Base-by-base conservation (phyloP, 768 basidiomycete species). In the Suillus luteus region DNA sequence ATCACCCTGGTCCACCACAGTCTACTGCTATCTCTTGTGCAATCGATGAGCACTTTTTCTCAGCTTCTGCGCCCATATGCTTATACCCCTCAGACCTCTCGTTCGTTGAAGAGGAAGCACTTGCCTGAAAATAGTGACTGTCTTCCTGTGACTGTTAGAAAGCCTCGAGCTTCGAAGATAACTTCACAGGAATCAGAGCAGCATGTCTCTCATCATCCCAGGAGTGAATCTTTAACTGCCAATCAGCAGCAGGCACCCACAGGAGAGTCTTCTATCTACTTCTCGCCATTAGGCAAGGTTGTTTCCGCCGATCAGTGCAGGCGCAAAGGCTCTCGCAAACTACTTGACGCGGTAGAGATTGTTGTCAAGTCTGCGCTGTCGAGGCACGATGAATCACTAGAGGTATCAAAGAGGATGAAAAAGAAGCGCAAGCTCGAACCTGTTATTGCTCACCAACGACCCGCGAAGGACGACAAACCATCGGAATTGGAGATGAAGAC, bases 271-370 rank as follows among this genome's bases (percentile, higher is more conserved):
- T 35, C 54, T 60, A 24, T 44, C 22, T 41, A 60, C 24, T 59
- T 62, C 41, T 17, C 62, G 10, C 38, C 33, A 22, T 61, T 19
- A 24, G 33, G 43, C 22, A 19, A 19, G 40, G 41, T 9, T 44
- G 40, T 10, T 43, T 33, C 41, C 8, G 22, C 58, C 40, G 22
- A 31, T 46, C n/a, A 11, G 4, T 11, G 10, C n/a, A n/a, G 11
- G 11, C 40, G 27, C 35, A 61, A 27, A 27, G 19, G 22, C 41
- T n/a, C 48, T 41, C 68, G 72, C 5, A n/a, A 59, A 14, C 55
- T 66, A 5, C 43, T 70, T 48, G 70, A 72, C 1, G 70, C 66
- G 0, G 67, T 67, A 19, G 74, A 70, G 40, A 70, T 72, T 40
- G 41, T 67, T 19, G 24, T 58, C 24, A 41, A 58, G 38, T 17